Evolutionary conservation across 2,329 filamentous ascomycete genomes (phyloP).

Genomic region (Colletotrichum endophyticum): DNA sequence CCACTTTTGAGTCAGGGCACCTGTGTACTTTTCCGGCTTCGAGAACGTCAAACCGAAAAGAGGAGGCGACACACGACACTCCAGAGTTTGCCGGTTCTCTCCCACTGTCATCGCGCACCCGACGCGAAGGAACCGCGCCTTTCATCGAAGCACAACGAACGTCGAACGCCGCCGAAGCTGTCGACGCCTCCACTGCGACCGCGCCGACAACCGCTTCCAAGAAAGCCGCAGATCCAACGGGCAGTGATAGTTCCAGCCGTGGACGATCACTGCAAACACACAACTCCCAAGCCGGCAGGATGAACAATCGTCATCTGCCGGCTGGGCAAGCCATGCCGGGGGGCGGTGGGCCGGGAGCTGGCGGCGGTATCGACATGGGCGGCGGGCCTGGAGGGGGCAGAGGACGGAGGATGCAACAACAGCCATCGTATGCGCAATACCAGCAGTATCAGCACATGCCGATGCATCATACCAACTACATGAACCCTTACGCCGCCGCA

Average conservation of each 20-base stretch:
- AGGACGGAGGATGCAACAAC: constrained; percentile 41
- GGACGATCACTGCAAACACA: constrained; percentile 25
- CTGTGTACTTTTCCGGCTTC: neutral
- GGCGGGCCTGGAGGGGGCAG: constrained; percentile 34
- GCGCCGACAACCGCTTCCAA: constrained; percentile 9
- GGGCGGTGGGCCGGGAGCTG: constrained; percentile 30
- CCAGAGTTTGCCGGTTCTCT: neutral
- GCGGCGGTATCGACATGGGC: constrained; percentile 34
- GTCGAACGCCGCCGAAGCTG: neutral
- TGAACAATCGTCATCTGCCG: constrained; percentile 79
- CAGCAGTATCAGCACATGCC: constrained; percentile 29
- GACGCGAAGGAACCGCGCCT: neutral
- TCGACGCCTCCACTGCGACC: constrained; percentile 15
- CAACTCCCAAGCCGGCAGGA: constrained; percentile 71
- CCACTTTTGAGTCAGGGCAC: neutral
- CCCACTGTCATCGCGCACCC: neutral
- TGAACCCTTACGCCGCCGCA: constrained; percentile 50
- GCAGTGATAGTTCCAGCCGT: constrained; percentile 24
- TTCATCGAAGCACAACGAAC: neutral
- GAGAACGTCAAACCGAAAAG: neutral
- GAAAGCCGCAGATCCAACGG: neutral
- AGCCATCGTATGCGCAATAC: constrained; percentile 37
- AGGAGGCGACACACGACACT: neutral
- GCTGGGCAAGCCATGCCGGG: constrained; percentile 71
- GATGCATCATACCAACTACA: constrained; percentile 54